phyloP scores from a whole-genome alignment of 1,284 basidiomycete species.

The Coniferiporia weirii region DNA sequence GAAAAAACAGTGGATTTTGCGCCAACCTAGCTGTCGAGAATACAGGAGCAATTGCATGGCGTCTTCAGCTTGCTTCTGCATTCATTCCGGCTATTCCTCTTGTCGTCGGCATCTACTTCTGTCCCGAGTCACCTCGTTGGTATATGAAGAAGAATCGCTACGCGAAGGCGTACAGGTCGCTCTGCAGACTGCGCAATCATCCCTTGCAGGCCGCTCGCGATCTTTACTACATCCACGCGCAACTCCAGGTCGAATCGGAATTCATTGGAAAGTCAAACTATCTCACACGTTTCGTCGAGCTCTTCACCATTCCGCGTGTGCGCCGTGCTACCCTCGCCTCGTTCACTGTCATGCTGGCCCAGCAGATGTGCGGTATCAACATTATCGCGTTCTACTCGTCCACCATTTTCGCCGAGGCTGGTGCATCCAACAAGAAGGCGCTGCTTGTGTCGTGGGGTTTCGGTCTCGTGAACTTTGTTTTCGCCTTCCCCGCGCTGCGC shows the following conservation, averaged over 20 bases:
- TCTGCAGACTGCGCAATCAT: conserved; percentile 56
- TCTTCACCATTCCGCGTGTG: conserved; percentile 64
- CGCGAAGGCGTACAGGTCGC: conserved; percentile 49
- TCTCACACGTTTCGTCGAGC: conserved; percentile 46
- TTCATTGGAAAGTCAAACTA: conserved; percentile 45
- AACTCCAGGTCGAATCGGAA: conserved; percentile 49
- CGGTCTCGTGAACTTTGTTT: conserved; percentile 63
- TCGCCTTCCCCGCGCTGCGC: conserved; percentile 61
- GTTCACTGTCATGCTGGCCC: conserved; percentile 62
- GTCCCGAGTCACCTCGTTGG: conserved; percentile 63
- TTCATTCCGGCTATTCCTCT: conserved; percentile 50
- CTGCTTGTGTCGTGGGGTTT: conserved; percentile 69
- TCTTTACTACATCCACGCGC: conserved; percentile 53
- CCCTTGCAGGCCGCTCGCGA: conserved; percentile 60
- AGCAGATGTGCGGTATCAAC: conserved; percentile 53
- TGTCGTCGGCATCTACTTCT: conserved; percentile 46
- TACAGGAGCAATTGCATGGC: conserved; percentile 47
- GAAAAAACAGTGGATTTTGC: conserved; percentile 32
- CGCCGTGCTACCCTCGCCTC: conserved; percentile 67
- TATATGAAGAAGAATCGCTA: conserved; percentile 62
- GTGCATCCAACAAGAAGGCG: conserved; percentile 42
- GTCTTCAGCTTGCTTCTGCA: conserved; percentile 50
- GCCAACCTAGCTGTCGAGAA: conserved; percentile 46
- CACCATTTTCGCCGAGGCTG: conserved; percentile 58
- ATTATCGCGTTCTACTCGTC: conserved; percentile 68